These are phyloP conservation scores for Glycine latifolia DNA, from an alignment of 306 rosid species.

Conservation along the genomic window DNA sequence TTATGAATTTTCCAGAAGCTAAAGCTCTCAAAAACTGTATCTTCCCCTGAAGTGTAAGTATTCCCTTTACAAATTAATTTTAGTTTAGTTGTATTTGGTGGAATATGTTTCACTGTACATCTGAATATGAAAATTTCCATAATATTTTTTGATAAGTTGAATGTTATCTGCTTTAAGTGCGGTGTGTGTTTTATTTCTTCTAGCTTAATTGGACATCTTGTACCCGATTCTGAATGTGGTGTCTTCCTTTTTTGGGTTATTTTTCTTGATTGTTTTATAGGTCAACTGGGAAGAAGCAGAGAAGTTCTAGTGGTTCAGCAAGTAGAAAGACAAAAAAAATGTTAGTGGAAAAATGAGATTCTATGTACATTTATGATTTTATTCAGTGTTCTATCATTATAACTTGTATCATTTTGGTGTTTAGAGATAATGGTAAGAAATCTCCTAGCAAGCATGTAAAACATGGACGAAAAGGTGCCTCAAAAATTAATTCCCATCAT, in stretches of 20 bases:
- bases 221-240: constrained; percentile 20
- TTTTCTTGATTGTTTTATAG: constrained; percentile 52
- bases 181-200: constrained; percentile 26
- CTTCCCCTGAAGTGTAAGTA: constrained; percentile 70
- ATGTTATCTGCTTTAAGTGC: constrained; percentile 36
- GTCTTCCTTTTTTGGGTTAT: constrained; percentile 46
- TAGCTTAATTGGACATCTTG: constrained; percentile 2
- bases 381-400: constrained; percentile 33
- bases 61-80: constrained; percentile 38
- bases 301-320: constrained; percentile 53
- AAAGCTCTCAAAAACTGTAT: constrained; percentile 57
- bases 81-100: constrained; percentile 38
- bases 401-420: constrained; percentile 38
- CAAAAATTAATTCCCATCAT: constrained; percentile 53
- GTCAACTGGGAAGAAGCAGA: constrained; percentile 65
- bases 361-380: constrained; percentile 37
- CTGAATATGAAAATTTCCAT: constrained; percentile 18
- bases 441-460: constrained; percentile 65
- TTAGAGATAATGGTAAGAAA: constrained; percentile 71
- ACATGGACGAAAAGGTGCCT: constrained; percentile 58
- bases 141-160: constrained; percentile 15
- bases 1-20: constrained; percentile 71
- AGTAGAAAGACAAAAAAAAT: constrained; percentile 58
- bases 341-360: constrained; percentile 63
- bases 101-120: constrained; percentile 21